Evolutionary conservation across 768 basidiomycete genomes (phyloP).

Genomic region (Russula lepida): DNA sequence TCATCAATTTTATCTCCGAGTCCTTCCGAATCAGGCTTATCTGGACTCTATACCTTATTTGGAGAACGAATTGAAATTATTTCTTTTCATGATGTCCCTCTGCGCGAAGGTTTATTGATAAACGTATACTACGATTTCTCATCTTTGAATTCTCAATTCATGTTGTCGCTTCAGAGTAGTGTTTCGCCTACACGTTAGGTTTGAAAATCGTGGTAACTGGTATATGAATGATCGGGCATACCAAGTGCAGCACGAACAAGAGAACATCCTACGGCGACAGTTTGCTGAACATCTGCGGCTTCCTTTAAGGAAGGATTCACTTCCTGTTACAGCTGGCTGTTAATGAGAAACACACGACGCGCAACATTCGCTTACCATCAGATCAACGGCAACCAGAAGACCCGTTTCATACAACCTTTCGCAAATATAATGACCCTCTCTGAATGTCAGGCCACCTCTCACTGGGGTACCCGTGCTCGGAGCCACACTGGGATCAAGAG

Average conservation of each 20-base stretch:
- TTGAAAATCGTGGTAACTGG: neutral
- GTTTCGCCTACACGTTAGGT: slow-evolving; percentile 21
- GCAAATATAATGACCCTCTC: slow-evolving; percentile 98
- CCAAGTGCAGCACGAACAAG: slow-evolving; percentile 77
- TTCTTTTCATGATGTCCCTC: too few relatives aligned
- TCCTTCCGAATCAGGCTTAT: too few relatives aligned
- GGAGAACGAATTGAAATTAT: too few relatives aligned
- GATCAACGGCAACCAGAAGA: slow-evolving; percentile 80
- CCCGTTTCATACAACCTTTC: slow-evolving; percentile 92
- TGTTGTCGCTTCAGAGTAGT: slow-evolving; percentile 17
- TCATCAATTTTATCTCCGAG: too few relatives aligned
- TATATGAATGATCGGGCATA: slow-evolving; percentile 31
- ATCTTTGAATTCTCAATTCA: neutral
- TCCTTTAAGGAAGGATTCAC: slow-evolving; percentile 93
- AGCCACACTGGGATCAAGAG: slow-evolving; percentile 90
- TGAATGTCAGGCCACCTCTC: slow-evolving; percentile 90
- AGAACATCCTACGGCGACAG: slow-evolving; percentile 85
- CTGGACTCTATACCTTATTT: too few relatives aligned
- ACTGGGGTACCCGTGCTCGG: slow-evolving; percentile 92
- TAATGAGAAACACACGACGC: slow-evolving; percentile 1
- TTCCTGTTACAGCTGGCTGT: slow-evolving; percentile 44
- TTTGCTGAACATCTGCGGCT: slow-evolving; percentile 66
- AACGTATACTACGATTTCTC: neutral
- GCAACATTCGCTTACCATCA: slow-evolving; percentile 59
- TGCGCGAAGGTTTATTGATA: neutral